Conservation (phyloP, 2,329 filamentous ascomycete genomes). For the Zasmidium angulare region DNA sequence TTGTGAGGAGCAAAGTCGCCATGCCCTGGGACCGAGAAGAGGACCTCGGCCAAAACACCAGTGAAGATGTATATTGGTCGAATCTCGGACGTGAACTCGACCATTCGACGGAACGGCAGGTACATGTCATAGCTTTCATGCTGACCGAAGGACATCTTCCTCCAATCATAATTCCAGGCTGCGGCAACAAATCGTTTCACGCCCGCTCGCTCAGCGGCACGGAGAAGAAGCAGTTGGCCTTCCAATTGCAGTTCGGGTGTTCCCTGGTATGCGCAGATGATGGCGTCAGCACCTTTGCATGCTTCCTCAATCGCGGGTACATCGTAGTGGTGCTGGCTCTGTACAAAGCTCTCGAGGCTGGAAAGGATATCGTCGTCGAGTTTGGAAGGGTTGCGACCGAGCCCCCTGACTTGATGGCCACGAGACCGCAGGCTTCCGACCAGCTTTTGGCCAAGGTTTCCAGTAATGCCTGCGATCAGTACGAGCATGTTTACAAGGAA, state of each 20-base stretch:
- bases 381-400: slow-evolving; percentile 50
- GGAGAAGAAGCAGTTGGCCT: slow-evolving; percentile 11
- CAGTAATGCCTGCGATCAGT: neutral
- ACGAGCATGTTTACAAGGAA: neutral
- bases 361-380: slow-evolving; percentile 40
- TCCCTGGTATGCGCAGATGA: slow-evolving; percentile 14
- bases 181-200: slow-evolving; percentile 9
- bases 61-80: slow-evolving; percentile 16
- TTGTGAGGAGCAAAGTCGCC: slow-evolving; percentile 4
- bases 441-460: slow-evolving; percentile 10
- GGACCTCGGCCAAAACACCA: slow-evolving; percentile 12
- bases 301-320: slow-evolving; percentile 11
- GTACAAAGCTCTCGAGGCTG: slow-evolving; percentile 11
- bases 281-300: slow-evolving; percentile 9
- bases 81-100: slow-evolving; percentile 8
- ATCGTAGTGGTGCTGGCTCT: slow-evolving; percentile 11
- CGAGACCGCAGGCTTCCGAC: slow-evolving; percentile 34
- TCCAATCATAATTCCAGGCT: slow-evolving; percentile 14
- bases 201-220: slow-evolving; percentile 14
- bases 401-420: slow-evolving; percentile 31
- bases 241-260: slow-evolving; percentile 13
- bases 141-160: slow-evolving; percentile 7
- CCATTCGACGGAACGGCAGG: slow-evolving; percentile 10
- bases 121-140: slow-evolving; percentile 9
- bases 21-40: slow-evolving; percentile 9